Conservation (phyloP, 2,329 filamentous ascomycete species). For the Knufia fluminis region DNA sequence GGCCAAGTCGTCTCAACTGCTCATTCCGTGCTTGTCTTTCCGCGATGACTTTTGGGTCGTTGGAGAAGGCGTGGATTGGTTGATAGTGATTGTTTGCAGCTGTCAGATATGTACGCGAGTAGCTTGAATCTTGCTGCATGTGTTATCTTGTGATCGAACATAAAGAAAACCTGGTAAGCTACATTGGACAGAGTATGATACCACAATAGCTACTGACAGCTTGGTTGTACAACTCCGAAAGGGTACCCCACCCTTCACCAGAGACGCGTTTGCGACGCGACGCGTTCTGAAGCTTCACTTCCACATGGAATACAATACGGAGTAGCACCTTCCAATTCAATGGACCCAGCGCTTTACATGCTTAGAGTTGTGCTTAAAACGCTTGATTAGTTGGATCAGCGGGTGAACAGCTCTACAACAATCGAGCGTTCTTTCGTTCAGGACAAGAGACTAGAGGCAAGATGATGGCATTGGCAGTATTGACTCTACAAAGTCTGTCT, state of each 20-base stretch:
- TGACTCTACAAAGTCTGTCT: conserved; percentile 26
- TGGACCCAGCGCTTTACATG: too few species aligned
- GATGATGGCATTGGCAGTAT: neutral
- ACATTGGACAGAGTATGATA: too few species aligned
- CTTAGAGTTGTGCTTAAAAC: too few species aligned
- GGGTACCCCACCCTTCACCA: neutral
- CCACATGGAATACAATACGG: neutral
- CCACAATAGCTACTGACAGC: too few species aligned
- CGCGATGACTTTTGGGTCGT: conserved; percentile 3
- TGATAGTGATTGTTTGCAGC: conserved; percentile 5
- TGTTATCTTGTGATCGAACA: too few species aligned
- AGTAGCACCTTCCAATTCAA: too few species aligned
- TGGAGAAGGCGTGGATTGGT: neutral
- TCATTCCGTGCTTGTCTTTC: conserved; percentile 3
- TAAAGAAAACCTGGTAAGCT: too few species aligned
- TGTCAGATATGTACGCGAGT: conserved; percentile 5
- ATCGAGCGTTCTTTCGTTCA: too few species aligned
- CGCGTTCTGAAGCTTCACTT: neutral
- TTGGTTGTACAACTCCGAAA: neutral
- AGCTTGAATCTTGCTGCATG: conserved; percentile 5
- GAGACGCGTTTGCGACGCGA: neutral
- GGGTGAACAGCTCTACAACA: too few species aligned
- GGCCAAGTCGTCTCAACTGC: neutral
- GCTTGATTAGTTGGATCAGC: too few species aligned
- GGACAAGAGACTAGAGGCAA: neutral